Evolutionary conservation across 2,329 filamentous ascomycete species (phyloP).

Genomic region (Metarhizium anisopliae): DNA sequence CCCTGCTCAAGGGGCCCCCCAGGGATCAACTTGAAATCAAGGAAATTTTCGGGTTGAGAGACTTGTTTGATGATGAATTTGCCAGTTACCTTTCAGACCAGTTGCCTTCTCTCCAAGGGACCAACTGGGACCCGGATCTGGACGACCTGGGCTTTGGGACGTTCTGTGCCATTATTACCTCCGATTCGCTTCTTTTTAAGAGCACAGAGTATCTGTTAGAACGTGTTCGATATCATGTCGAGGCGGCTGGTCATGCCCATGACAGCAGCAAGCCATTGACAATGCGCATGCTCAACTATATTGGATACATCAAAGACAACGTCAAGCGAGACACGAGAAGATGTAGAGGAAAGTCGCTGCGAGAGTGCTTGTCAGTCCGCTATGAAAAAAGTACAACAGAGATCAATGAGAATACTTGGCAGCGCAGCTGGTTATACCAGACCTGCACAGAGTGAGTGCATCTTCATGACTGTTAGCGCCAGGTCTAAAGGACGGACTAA

Average conservation of each 20-base stretch:
- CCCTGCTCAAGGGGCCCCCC: slow-evolving; percentile 26
- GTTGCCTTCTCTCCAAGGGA: slow-evolving; percentile 34
- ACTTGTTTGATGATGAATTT: slow-evolving; percentile 39
- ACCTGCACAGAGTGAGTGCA: slow-evolving; percentile 42
- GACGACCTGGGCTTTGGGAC: slow-evolving; percentile 31
- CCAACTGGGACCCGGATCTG: slow-evolving; percentile 44
- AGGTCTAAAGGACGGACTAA: no score
- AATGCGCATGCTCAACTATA: slow-evolving; percentile 41
- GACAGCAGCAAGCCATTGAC: slow-evolving; percentile 27
- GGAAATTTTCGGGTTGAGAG: slow-evolving; percentile 36
- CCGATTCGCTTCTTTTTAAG: slow-evolving; percentile 30
- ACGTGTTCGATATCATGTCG: slow-evolving; percentile 30
- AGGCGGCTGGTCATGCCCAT: slow-evolving; percentile 28
- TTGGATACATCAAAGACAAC: slow-evolving; percentile 31
- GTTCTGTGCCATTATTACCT: slow-evolving; percentile 40
- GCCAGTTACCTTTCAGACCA: slow-evolving; percentile 31
- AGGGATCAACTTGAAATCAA: slow-evolving; percentile 38
- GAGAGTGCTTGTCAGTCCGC: slow-evolving; percentile 23
- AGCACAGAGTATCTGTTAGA: slow-evolving; percentile 25
- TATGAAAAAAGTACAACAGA: slow-evolving; percentile 12
- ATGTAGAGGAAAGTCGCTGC: slow-evolving; percentile 15
- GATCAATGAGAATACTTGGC: slow-evolving; percentile 10
- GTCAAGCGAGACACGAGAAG: slow-evolving; percentile 16
- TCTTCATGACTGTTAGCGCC: not conserved
- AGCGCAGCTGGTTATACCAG: slow-evolving; percentile 42